These are phyloP conservation scores for Nakazawaea molendinolei DNA, from an alignment of 805 yeast species.

Conservation along the genomic window DNA sequence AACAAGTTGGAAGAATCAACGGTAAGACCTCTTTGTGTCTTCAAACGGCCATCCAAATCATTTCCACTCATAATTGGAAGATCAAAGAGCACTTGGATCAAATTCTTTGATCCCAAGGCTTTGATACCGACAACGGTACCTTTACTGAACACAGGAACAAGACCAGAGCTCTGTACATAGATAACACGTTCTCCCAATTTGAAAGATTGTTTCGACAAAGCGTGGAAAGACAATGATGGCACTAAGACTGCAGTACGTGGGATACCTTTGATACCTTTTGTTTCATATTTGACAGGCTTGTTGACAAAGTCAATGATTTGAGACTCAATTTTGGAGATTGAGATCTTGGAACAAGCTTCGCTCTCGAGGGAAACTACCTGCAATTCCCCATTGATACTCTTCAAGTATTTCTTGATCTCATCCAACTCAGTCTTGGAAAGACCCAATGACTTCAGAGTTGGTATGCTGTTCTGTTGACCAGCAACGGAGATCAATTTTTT, in stretches of 20 bases:
- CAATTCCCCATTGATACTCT: conserved; percentile 39
- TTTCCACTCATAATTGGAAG: conserved; percentile 76
- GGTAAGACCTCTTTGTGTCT: conserved; percentile 74
- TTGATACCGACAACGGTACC: conserved; percentile 80
- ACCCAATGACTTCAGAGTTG: conserved; percentile 30
- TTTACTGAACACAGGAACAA: conserved; percentile 77
- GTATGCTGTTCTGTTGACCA: conserved; percentile 24
- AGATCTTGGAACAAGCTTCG: conserved; percentile 64
- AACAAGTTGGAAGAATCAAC: conserved; percentile 77
- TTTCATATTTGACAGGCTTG: conserved; percentile 37
- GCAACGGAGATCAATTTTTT: conserved; percentile 17
- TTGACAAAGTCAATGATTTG: conserved; percentile 40
- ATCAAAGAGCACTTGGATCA: conserved; percentile 80
- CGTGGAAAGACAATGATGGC: conserved; percentile 65
- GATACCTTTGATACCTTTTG: conserved; percentile 66
- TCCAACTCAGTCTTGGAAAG: conserved; percentile 36
- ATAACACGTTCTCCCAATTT: conserved; percentile 85
- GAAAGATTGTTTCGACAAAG: conserved; percentile 70
- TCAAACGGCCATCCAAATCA: conserved; percentile 69
- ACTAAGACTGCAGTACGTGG: conserved; percentile 79
- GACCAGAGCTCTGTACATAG: conserved; percentile 80
- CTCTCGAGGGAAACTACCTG: conserved; percentile 68
- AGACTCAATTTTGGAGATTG: conserved; percentile 62
- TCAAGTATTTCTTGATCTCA: conserved; percentile 35
- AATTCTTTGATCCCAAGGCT: conserved; percentile 52